Percentiles rank a stretch among this genome's conserved stretches.
These are phyloP conservation scores for Colletotrichum horii DNA, from an alignment of 2,329 filamentous ascomycete genomes.

Conservation along the genomic window DNA sequence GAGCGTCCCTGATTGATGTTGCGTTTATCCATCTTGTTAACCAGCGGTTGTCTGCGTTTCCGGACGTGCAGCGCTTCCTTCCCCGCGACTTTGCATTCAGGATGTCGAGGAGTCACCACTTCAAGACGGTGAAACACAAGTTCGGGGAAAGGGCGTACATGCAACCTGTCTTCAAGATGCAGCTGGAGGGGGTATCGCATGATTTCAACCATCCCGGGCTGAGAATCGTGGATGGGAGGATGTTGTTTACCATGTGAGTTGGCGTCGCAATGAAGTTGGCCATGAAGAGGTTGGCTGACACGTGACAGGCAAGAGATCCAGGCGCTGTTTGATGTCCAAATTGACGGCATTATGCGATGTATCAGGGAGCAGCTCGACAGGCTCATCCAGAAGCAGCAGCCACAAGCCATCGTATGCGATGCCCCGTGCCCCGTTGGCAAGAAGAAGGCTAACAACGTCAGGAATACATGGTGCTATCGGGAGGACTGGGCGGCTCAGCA, in stretches of 20 bases:
- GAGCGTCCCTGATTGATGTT: slow-evolving; percentile 50
- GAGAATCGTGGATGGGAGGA: slow-evolving; percentile 43
- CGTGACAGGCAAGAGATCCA: background rate
- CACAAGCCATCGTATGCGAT: slow-evolving; percentile 38
- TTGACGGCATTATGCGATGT: slow-evolving; percentile 41
- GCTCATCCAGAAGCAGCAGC: slow-evolving; percentile 33
- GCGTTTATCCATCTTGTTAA: slow-evolving; percentile 44
- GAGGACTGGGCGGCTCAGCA: slow-evolving; percentile 49
- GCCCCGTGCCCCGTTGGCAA: background rate
- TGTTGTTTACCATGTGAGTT: slow-evolving; percentile 43
- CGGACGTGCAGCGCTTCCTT: slow-evolving; percentile 37
- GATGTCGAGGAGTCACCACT: slow-evolving; percentile 42
- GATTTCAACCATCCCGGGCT: slow-evolving; percentile 41
- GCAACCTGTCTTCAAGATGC: slow-evolving; percentile 43
- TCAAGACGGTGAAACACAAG: slow-evolving; percentile 42
- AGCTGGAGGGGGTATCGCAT: slow-evolving; percentile 47
- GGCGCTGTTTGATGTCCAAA: slow-evolving; percentile 30
- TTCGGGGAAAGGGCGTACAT: slow-evolving; percentile 51
- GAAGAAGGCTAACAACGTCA: slow-evolving; percentile 23
- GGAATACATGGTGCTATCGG: slow-evolving; percentile 49
- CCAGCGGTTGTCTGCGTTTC: slow-evolving; percentile 37
- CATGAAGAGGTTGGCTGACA: background rate
- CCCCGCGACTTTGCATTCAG: slow-evolving; percentile 40
- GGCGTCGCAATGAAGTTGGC: no score
- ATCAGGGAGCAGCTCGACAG: slow-evolving; percentile 46